Base-by-base conservation (phyloP, 1,284 basidiomycete genomes). In the Ganoderma multipileum region DNA sequence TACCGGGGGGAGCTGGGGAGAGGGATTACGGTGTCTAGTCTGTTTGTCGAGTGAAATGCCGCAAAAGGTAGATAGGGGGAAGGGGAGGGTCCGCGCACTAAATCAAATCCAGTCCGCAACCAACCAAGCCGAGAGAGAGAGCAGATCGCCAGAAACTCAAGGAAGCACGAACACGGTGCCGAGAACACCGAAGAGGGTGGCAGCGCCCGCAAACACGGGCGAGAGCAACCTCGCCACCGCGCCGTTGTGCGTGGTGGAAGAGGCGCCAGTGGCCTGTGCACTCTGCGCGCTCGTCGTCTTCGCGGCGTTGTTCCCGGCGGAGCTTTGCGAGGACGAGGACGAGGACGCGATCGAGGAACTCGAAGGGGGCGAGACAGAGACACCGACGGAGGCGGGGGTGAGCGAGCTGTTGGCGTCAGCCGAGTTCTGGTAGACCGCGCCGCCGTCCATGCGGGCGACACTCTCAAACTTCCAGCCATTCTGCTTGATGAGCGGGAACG, bases 401-500 rank as follows among this genome's bases (percentile, higher is more conserved):
- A 80, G 74, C 0, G 67, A 42, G 44, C 66, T 68, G 66, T 72
- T 64, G 38, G 71, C 60, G 64, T 66, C 64, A 26, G 63, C 41
- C 18, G 72, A 67, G 76, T 92, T 92, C 78, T 86, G 85, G 75
- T 91, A 93, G 18, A 82, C 73, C n/a, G 79, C 76, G 33, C 80
- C 77, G 63, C 82, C 84, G 47, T 85, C 78, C 59, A 89, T 74
- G 64, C 83, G 80, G 14, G 87, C 85, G 57, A 92, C 81, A 60
- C 89, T 91, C 42, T 81, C 76, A 50, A 86, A 81, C 58, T 85
- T 85, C 95, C 95, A 96, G 39, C 89, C 89, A 70, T 89, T 89
- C 16, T 82, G 71, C 65, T 83, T 81, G 76, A 95, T 89, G 55
- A 87, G 70, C 3, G 91, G 89, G 78, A 86, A 96, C 16, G 88